phyloP scores from a whole-genome alignment of 1,284 basidiomycete genomes.

The Heliocybe sulcata region DNA sequence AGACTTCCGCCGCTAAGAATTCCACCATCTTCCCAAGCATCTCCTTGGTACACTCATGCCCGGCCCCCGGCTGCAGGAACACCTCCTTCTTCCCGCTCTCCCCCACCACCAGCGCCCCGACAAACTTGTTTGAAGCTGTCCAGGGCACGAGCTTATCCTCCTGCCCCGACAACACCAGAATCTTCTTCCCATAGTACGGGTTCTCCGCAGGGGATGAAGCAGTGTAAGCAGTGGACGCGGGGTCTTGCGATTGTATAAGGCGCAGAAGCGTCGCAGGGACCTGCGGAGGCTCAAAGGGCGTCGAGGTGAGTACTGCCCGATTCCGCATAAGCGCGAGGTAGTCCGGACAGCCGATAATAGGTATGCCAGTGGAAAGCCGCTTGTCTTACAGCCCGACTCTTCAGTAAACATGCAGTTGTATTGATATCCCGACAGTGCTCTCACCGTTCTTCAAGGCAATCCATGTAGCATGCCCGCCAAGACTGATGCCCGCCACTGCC shows the following conservation, averaged over 20 bases:
- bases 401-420: background rate
- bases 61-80: slow-evolving; percentile 37
- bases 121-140: slow-evolving; percentile 43
- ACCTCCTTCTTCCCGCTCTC: slow-evolving; percentile 36
- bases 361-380: slow-evolving; percentile 39
- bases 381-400: background rate
- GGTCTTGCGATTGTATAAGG: slow-evolving; percentile 38
- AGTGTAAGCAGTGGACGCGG: slow-evolving; percentile 30
- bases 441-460: slow-evolving; percentile 55
- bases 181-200: slow-evolving; percentile 56
- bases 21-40: slow-evolving; percentile 41
- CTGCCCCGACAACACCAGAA: slow-evolving; percentile 60
- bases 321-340: slow-evolving; percentile 52
- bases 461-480: slow-evolving; percentile 80
- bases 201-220: slow-evolving; percentile 27
- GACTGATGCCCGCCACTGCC: slow-evolving; percentile 64
- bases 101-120: slow-evolving; percentile 47
- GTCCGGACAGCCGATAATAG: slow-evolving; percentile 79
- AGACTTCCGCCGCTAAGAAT: slow-evolving; percentile 29
- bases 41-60: slow-evolving; percentile 38
- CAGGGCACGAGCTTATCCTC: slow-evolving; percentile 57
- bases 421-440: no score
- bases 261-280: slow-evolving; percentile 49
- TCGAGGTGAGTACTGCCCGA: slow-evolving; percentile 40
- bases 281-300: slow-evolving; percentile 45